A percentile compares a stretch with the other conserved stretches of the same genome.
Evolutionary conservation across 2,329 filamentous ascomycete genomes (phyloP).

Genomic region (Sporothrix mexicana): DNA sequence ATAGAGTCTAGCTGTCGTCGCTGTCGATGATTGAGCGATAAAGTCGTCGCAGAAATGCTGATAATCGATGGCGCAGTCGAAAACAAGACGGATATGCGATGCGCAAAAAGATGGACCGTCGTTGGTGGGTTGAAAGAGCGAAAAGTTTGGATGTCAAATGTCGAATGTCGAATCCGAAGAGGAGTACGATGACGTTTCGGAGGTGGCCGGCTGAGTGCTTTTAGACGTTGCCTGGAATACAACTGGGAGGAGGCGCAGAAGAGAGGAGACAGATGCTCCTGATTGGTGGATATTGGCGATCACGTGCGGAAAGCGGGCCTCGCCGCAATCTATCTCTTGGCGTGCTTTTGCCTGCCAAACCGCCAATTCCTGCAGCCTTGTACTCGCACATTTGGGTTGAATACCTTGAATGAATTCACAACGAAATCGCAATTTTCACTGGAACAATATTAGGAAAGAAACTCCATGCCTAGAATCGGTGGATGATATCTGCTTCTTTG

Average conservation of each 20-base stretch:
- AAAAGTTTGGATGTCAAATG: not conserved
- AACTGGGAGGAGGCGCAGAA: conserved; percentile 17
- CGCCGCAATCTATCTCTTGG: not conserved
- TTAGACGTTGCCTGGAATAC: conserved; percentile 23
- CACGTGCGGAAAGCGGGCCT: conserved; percentile 1
- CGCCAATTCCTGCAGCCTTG: conserved; percentile 5
- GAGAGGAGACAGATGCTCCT: not conserved
- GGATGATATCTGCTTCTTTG: not conserved
- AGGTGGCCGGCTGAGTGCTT: conserved; percentile 20
- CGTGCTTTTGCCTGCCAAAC: conserved; percentile 11
- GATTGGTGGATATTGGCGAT: not conserved
- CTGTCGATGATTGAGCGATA: not conserved
- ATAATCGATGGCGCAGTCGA: not conserved
- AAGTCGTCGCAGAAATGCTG: not conserved
- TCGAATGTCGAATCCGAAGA: conserved; percentile 13
- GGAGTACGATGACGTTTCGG: conserved; percentile 27
- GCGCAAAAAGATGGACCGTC: conserved; percentile 14
- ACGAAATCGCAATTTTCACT: too few relatives aligned
- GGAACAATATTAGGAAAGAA: not conserved
- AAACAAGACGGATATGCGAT: not conserved
- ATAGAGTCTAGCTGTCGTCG: not conserved
- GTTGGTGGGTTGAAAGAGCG: not conserved
- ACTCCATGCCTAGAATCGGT: not conserved
- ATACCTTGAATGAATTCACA: not conserved
- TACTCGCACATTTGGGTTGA: not conserved